Conservation (phyloP, 306 rosid genomes). For the Biancaea sappan region DNA sequence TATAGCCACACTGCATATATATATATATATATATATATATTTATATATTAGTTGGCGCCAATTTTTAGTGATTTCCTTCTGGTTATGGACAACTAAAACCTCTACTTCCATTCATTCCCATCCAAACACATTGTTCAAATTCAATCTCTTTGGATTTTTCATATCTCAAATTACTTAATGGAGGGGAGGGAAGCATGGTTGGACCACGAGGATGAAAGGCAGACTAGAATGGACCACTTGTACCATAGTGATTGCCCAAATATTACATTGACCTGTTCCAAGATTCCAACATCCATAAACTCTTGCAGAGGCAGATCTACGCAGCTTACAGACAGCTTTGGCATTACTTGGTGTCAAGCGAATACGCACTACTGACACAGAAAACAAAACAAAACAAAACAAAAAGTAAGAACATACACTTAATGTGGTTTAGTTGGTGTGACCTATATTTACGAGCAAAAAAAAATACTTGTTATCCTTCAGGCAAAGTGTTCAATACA, state of each 20-base stretch:
- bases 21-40: too few relatives aligned
- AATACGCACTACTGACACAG: too few relatives aligned
- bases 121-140: neutral
- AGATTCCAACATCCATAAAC: neutral
- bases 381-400: too few relatives aligned
- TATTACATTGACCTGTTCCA: neutral
- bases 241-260: neutral
- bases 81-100: neutral
- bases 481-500: too few relatives aligned
- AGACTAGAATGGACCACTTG: neutral
- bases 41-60: conserved; percentile 19
- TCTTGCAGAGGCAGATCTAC: neutral
- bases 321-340: conserved; percentile 16
- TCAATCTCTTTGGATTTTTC: neutral
- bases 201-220: conserved; percentile 6
- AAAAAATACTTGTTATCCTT: too few relatives aligned
- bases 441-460: too few relatives aligned
- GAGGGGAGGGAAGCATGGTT: neutral
- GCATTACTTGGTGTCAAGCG: too few relatives aligned
- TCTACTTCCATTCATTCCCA: neutral
- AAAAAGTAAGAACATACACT: too few relatives aligned
- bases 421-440: too few relatives aligned
- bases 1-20: neutral
- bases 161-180: too few relatives aligned
- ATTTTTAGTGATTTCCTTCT: neutral